These are phyloP conservation scores for Rubus parviflorus DNA, from an alignment of 306 rosid genomes.

Conservation along the genomic window DNA sequence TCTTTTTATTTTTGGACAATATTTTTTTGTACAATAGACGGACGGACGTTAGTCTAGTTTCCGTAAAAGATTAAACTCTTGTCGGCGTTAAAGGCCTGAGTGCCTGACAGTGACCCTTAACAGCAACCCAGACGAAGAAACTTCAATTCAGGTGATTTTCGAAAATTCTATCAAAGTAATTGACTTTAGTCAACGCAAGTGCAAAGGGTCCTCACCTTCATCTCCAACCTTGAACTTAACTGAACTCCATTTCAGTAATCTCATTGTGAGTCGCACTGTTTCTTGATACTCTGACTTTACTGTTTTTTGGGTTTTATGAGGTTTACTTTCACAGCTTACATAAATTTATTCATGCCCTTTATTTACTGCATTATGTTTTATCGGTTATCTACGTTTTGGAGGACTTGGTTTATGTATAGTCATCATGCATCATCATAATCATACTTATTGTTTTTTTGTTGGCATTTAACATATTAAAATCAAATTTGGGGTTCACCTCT, in stretches of 20 bases:
- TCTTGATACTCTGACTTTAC: neutral
- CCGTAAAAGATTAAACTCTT: too few species aligned
- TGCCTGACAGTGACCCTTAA: too few species aligned
- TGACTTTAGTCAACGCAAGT: neutral
- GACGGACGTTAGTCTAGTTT: too few species aligned
- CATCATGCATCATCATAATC: too few species aligned
- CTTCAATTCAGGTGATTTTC: neutral
- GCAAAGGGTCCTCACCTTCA: neutral
- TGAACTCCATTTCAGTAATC: neutral
- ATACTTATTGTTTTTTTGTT: too few species aligned
- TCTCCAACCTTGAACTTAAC: neutral
- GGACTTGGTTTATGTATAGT: neutral
- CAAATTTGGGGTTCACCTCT: too few species aligned
- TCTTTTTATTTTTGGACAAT: too few species aligned
- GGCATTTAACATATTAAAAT: too few species aligned
- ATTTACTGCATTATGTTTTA: neutral
- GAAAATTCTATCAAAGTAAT: neutral
- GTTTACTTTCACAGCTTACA: neutral
- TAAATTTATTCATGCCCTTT: too few species aligned
- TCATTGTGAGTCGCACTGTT: neutral
- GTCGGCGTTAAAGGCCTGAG: too few species aligned
- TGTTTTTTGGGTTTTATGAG: neutral
- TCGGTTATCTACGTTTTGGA: neutral
- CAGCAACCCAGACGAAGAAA: too few species aligned
- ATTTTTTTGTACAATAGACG: too few species aligned